Percentiles rank a stretch among this genome's conserved stretches.
Evolutionary conservation across 2,329 filamentous ascomycete genomes (phyloP).

Genomic region (Neurospora sp.): DNA sequence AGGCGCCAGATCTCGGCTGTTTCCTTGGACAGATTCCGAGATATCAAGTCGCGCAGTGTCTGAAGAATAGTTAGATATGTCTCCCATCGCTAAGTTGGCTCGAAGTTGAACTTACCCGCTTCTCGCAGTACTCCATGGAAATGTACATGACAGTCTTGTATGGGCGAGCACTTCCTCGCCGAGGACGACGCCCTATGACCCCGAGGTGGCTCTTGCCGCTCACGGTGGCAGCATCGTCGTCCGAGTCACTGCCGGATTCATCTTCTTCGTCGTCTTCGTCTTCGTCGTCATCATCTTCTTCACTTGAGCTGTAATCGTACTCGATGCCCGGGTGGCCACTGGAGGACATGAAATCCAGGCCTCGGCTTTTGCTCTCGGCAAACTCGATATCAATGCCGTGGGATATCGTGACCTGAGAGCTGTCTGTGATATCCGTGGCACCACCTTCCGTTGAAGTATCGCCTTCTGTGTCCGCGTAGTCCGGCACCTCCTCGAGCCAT

Average conservation of each 20-base stretch:
- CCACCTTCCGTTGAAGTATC: slow-evolving; percentile 42
- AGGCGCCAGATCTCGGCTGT: slow-evolving; percentile 78
- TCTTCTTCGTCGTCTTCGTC: slow-evolving; percentile 32
- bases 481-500: slow-evolving; percentile 70
- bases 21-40: slow-evolving; percentile 62
- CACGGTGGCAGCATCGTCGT: slow-evolving; percentile 27
- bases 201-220: slow-evolving; percentile 24
- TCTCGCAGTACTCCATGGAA: slow-evolving; percentile 98
- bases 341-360: slow-evolving; percentile 89
- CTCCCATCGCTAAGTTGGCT: slow-evolving; percentile 1
- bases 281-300: slow-evolving; percentile 28
- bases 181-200: slow-evolving; percentile 5
- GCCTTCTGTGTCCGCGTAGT: slow-evolving; percentile 43
- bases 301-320: slow-evolving; percentile 53
- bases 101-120: slow-evolving; percentile 46
- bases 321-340: slow-evolving; percentile 68
- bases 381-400: slow-evolving; percentile 44
- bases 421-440: slow-evolving; percentile 19
- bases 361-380: slow-evolving; percentile 58
- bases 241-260: slow-evolving; percentile 24
- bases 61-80: slow-evolving; percentile 19
- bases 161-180: slow-evolving; percentile 27
- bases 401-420: slow-evolving; percentile 32
- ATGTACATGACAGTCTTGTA: slow-evolving; percentile 79
- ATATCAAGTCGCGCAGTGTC: slow-evolving; percentile 83